Percentiles rank a stretch among this genome's conserved stretches.
phyloP scores from a whole-genome alignment of 306 rosid species.

The Medicago truncatula region DNA sequence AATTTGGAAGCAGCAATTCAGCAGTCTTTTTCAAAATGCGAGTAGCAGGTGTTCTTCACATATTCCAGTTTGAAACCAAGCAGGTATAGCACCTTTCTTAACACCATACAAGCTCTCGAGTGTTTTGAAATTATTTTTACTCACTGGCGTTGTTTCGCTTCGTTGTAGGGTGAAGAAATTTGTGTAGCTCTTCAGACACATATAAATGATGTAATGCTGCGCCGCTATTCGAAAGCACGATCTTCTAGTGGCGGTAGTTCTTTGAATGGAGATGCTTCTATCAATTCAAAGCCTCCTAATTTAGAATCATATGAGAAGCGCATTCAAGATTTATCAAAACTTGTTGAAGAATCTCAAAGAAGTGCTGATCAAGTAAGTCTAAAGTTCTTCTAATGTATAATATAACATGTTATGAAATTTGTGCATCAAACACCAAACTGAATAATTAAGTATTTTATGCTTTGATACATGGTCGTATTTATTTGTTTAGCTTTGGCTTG shows the following conservation, averaged over 20 bases:
- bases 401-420: constrained; percentile 22
- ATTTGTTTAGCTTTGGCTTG: constrained; percentile 12
- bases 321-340: constrained; percentile 76
- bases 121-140: constrained; percentile 15
- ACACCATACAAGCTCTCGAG: not conserved
- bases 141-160: constrained; percentile 22
- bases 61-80: constrained; percentile 96
- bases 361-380: constrained; percentile 76
- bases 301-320: constrained; percentile 72
- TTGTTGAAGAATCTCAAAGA: constrained; percentile 82
- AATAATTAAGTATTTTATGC: constrained; percentile 9
- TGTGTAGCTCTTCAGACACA: constrained; percentile 98
- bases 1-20: constrained; percentile 94
- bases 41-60: constrained; percentile 98
- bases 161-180: constrained; percentile 90
- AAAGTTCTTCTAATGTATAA: constrained; percentile 19
- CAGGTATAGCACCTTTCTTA: constrained; percentile 63
- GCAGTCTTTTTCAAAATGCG: constrained; percentile 99
- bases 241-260: constrained; percentile 66
- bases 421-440: constrained; percentile 29
- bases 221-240: constrained; percentile 94
- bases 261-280: constrained; percentile 66
- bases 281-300: constrained; percentile 62
- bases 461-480: constrained; percentile 21
- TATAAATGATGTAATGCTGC: constrained; percentile 95